Base-by-base conservation (phyloP, 2,329 filamentous ascomycete species). In the Neofusicoccum ribis region DNA sequence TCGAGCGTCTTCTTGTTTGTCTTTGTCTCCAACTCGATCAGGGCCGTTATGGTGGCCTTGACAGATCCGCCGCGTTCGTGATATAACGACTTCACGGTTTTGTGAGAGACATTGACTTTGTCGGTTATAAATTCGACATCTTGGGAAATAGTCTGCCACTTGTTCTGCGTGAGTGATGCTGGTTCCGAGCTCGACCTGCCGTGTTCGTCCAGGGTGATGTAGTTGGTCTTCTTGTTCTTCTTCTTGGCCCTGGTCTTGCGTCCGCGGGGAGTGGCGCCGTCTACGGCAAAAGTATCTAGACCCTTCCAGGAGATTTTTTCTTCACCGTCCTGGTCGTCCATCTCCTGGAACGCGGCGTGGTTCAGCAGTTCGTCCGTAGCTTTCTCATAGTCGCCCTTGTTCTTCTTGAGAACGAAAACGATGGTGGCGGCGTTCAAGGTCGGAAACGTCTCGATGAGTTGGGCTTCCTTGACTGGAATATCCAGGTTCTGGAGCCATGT, bases 341-440 rank as follows among this genome's bases (percentile, higher is more conserved):
- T 85, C 65, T 92, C 87, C 65, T 92, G 87, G 4, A 97, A 88
- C 72, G 89, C 92, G 20, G 91, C 87, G 14, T 92, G 83, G 69
- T 91, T 96, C 37, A 97, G 84, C 12, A 98, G 81, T 66, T 92
- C 88, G 70, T 97, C 92, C 67, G 96, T 88, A 1, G 92, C 87
- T 14, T 83, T 82, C 65, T 88, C 86, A 44, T 91, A 85, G 69
- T 92, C 86, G 0, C 89, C 86, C 11, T 85, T 83, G 36, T 83
- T 86, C 71, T 91, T 91, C 69, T 86, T 86, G 59, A 97, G 78
- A 0, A 88, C 86, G 68, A 88, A 85, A 47, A 81, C 80, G 34
- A 96, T 83, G 47, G 91, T 89, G 54, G 88, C 86, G 0, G 80
- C 80, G 52, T 88, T 89, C 47, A 93, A 81, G 0, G 83, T 85